Evolutionary conservation across 352 stramenopile genomes (phyloP).

Genomic region (Phytophthora fragariae): DNA sequence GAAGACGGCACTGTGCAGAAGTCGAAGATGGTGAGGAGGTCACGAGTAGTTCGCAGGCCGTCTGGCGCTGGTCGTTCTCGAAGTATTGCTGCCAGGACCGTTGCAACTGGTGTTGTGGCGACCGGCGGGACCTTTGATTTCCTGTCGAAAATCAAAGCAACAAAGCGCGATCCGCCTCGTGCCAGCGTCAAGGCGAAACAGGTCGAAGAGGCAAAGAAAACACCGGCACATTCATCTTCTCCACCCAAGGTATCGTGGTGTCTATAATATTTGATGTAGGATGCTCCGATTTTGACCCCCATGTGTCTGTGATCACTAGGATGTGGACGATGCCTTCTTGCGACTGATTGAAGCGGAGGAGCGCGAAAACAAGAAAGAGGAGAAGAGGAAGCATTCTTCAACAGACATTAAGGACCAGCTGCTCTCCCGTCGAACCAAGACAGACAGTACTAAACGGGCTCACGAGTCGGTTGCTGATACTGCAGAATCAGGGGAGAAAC

Average conservation of each 20-base stretch:
- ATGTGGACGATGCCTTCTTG: slow-evolving; percentile 82
- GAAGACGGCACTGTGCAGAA: slow-evolving; percentile 38
- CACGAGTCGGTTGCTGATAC: slow-evolving; percentile 19
- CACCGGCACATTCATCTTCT: slow-evolving; percentile 14
- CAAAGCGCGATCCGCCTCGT: slow-evolving; percentile 33
- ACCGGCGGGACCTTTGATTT: slow-evolving; percentile 88
- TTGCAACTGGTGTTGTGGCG: slow-evolving; percentile 73
- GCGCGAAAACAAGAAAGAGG: slow-evolving; percentile 62
- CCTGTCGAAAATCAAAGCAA: slow-evolving; percentile 77
- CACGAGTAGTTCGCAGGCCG: slow-evolving; percentile 40
- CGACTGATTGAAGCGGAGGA: slow-evolving; percentile 82
- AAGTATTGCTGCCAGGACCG: slow-evolving; percentile 33
- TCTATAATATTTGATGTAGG: not conserved
- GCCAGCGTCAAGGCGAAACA: slow-evolving; percentile 22
- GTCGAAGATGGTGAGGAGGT: slow-evolving; percentile 41
- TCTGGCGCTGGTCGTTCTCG: slow-evolving; percentile 29
- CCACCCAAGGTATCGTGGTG: slow-evolving; percentile 36
- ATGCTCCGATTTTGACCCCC: slow-evolving; percentile 1
- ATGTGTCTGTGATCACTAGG: slow-evolving; percentile 36
- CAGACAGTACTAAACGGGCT: slow-evolving; percentile 31
- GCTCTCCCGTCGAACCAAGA: slow-evolving; percentile 55
- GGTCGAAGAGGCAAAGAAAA: slow-evolving; percentile 35
- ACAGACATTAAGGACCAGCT: slow-evolving; percentile 66
- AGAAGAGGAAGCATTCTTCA: slow-evolving; percentile 65
- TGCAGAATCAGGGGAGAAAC: slow-evolving; percentile 29